These are phyloP conservation scores for Dictyostelium capitatum DNA, from an alignment of 78 protist species.

Conservation along the genomic window DNA sequence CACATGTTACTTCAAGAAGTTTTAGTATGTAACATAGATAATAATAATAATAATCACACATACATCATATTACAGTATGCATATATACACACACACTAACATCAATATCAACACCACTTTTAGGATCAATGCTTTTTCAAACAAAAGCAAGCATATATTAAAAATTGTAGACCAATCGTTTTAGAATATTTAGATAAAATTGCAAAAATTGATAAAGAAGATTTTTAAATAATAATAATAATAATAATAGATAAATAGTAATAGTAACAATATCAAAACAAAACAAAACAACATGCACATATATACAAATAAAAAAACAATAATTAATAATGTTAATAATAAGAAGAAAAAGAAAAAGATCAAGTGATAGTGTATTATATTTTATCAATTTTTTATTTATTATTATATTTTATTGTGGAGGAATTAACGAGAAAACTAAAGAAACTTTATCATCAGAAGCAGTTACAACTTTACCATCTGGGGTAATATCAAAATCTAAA, in stretches of 20 bases:
- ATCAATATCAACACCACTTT: not conserved
- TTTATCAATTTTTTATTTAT: not conserved
- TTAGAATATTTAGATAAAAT: constrained; percentile 46
- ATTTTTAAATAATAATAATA: too few species aligned
- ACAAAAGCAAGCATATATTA: constrained; percentile 58
- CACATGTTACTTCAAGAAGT: not conserved
- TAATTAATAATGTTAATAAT: not conserved
- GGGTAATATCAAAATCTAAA: constrained; percentile 78
- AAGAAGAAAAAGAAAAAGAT: not conserved
- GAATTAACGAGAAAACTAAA: constrained; percentile 55
- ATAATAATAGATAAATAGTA: not conserved
- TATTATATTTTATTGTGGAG: constrained; percentile 10
- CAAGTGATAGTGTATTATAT: not conserved
- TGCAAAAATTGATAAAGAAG: not conserved
- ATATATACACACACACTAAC: not conserved
- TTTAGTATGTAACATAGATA: constrained; percentile 28
- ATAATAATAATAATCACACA: not conserved
- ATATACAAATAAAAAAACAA: not conserved
- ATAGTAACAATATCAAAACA: not conserved
- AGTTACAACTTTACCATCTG: constrained; percentile 40
- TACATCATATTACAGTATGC: not conserved
- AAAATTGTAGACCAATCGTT: constrained; percentile 52
- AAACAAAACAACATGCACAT: not conserved
- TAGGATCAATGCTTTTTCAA: constrained; percentile 57
- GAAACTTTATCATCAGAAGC: constrained; percentile 80